Evolutionary conservation across 1,139 yeast genomes (phyloP).

Genomic region (Pichia sorboxylosa): DNA sequence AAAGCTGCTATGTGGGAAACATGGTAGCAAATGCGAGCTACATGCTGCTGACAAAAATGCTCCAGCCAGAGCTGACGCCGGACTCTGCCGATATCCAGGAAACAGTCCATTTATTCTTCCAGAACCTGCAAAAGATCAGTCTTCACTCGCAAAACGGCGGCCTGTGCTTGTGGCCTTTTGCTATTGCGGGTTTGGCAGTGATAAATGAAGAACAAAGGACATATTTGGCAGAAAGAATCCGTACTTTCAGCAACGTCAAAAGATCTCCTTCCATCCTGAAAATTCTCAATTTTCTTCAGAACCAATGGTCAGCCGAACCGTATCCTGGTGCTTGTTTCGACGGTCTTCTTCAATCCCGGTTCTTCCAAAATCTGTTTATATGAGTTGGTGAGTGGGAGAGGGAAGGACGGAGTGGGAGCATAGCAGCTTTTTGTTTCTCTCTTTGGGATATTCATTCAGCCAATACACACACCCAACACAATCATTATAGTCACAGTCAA

Average conservation of each 20-base stretch:
- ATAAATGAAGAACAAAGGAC: slow-evolving; percentile 6
- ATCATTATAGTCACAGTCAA: too few species aligned
- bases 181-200: slow-evolving; percentile 13
- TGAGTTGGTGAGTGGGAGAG: too few species aligned
- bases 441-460: too few species aligned
- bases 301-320: slow-evolving; percentile 1
- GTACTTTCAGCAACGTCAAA: slow-evolving; percentile 2
- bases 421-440: too few species aligned
- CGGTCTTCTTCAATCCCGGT: too few species aligned
- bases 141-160: slow-evolving; percentile 8
- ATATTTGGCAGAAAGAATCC: slow-evolving; percentile 11
- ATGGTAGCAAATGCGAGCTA: slow-evolving; percentile 13
- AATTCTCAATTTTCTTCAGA: slow-evolving; percentile 1
- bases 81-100: slow-evolving; percentile 8
- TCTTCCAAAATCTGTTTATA: too few species aligned
- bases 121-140: slow-evolving; percentile 9
- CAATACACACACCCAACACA: too few species aligned
- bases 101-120: slow-evolving; percentile 4
- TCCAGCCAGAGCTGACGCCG: slow-evolving; percentile 8
- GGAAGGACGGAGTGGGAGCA: too few species aligned
- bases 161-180: slow-evolving; percentile 13
- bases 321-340: not conserved
- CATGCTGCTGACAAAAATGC: slow-evolving; percentile 12
- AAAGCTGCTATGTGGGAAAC: slow-evolving; percentile 7
- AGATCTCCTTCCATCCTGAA: slow-evolving; percentile 3